These are phyloP conservation scores for Arbutus unedo DNA, from an alignment of 148 eudicot species.

Conservation along the genomic window DNA sequence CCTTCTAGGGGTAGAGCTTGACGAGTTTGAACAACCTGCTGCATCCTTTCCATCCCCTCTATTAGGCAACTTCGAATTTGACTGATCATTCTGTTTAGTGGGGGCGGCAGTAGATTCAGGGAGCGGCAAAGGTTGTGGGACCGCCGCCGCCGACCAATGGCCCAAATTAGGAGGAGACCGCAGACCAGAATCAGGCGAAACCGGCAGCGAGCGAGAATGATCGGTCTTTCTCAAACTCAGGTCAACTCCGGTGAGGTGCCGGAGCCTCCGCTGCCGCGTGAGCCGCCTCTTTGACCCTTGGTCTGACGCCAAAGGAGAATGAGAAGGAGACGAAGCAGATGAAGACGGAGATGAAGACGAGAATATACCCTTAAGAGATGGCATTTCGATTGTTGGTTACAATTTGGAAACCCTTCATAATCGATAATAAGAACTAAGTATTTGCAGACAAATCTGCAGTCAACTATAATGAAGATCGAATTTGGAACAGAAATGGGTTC, in stretches of 20 bases:
- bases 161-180: slow-evolving; percentile 16
- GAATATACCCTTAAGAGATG: slow-evolving; percentile 6
- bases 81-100: slow-evolving; percentile 22
- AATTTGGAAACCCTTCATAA: neutral
- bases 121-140: slow-evolving; percentile 64
- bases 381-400: slow-evolving; percentile 16
- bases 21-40: slow-evolving; percentile 17
- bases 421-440: neutral
- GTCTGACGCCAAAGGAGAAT: slow-evolving; percentile 7
- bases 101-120: slow-evolving; percentile 31
- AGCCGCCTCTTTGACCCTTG: slow-evolving; percentile 25
- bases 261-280: slow-evolving; percentile 35
- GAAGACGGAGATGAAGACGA: slow-evolving; percentile 7
- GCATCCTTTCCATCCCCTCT: too few species aligned
- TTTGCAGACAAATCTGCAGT: neutral
- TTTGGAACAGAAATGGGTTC: neutral
- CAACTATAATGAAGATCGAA: neutral
- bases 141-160: slow-evolving; percentile 35
- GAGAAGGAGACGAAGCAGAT: slow-evolving; percentile 22
- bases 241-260: slow-evolving; percentile 29
- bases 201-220: slow-evolving; percentile 24
- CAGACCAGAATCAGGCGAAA: slow-evolving; percentile 30
- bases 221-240: slow-evolving; percentile 19
- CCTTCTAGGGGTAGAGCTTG: slow-evolving; percentile 17
- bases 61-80: slow-evolving; percentile 8